A percentile compares a stretch with the other conserved stretches of the same genome.
Conservation (phyloP, 345 rosid species). For the Camelina hispida region DNA sequence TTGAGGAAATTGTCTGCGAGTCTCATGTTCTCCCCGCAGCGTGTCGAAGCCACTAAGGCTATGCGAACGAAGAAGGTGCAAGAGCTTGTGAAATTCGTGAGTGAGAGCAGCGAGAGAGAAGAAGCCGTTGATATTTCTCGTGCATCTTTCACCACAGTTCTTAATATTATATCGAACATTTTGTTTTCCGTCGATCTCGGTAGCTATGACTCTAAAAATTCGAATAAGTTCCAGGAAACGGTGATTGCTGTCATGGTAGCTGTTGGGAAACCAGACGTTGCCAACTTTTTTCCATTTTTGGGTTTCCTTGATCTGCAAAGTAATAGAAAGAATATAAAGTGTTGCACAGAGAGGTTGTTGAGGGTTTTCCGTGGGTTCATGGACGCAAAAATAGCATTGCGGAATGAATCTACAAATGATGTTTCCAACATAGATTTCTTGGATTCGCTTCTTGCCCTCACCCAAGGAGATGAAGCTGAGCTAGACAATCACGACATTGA, state of each 20-base stretch:
- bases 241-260: conserved; percentile 19
- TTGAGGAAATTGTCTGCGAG: no score
- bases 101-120: no score
- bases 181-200: conserved; percentile 29
- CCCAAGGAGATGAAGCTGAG: conserved; percentile 11
- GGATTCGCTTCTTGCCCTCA: conserved; percentile 21
- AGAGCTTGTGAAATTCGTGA: no score
- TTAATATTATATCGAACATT: conserved; percentile 33
- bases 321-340: conserved; percentile 19
- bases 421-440: conserved; percentile 9
- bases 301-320: conserved; percentile 35
- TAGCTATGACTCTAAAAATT: background rate
- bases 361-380: conserved; percentile 30
- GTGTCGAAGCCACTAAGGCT: no score
- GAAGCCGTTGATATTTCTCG: conserved; percentile 12
- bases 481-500: background rate
- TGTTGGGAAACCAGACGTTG: conserved; percentile 10
- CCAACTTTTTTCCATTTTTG: conserved; percentile 31
- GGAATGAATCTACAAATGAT: background rate
- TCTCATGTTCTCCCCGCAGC: no score
- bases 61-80: no score
- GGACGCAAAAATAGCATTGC: conserved; percentile 12
- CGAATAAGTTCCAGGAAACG: background rate
- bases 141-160: conserved; percentile 13
- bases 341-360: conserved; percentile 17